phyloP scores from a whole-genome alignment of 164 flowering plant species.

The Aristolochia contorta region DNA sequence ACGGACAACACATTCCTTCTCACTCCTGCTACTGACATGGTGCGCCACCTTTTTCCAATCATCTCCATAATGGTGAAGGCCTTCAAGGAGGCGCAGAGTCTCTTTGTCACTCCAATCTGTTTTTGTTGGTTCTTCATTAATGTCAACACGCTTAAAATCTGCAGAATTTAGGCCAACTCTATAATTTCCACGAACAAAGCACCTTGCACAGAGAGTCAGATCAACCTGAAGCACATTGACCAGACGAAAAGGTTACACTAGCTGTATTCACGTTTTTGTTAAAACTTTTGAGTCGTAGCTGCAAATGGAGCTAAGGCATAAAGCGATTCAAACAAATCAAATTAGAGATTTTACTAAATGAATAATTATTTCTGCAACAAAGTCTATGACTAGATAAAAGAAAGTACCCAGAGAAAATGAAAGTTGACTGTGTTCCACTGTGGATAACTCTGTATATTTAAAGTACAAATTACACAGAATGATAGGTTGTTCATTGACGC shows the following conservation, averaged over 20 bases:
- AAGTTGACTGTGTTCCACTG: no score
- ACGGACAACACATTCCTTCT: conserved; percentile 72
- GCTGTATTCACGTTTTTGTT: background rate
- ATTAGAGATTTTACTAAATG: no score
- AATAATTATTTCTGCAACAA: no score
- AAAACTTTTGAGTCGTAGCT: no score
- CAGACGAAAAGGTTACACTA: conserved; percentile 2
- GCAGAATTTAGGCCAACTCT: conserved; percentile 46
- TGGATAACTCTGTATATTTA: no score
- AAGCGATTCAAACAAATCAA: no score
- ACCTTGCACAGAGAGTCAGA: conserved; percentile 81
- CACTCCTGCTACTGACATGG: conserved; percentile 75
- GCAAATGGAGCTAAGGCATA: no score
- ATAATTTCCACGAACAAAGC: conserved; percentile 77
- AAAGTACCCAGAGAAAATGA: no score
- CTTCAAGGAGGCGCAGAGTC: conserved; percentile 83
- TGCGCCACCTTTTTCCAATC: conserved; percentile 90
- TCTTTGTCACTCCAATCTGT: conserved; percentile 81
- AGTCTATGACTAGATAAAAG: no score
- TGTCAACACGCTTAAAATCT: conserved; percentile 84
- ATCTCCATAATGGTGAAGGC: conserved; percentile 74
- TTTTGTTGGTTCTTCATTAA: conserved; percentile 52
- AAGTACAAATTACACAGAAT: no score
- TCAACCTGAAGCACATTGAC: conserved; percentile 44
- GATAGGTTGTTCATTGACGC: no score